Evolutionary conservation across 2,329 filamentous ascomycete species (phyloP), one percentile per base, ranked within the genome.

Genomic region (Microdochium paspali): DNA sequence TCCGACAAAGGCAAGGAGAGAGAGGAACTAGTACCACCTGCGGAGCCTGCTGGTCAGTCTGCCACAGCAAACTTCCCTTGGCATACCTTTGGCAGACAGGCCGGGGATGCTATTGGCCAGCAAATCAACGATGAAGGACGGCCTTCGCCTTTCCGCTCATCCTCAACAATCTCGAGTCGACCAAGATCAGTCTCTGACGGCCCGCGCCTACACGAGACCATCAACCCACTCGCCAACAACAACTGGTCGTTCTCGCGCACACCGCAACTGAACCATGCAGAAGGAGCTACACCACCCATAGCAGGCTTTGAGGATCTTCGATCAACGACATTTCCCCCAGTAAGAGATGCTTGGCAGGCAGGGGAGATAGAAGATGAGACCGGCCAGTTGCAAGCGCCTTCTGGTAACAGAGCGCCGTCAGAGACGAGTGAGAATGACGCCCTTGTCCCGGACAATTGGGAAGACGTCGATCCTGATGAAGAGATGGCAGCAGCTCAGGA

Each of bases 161-260:
- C 35, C 5, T 21, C 35, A 4, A 40, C 35, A 21, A 7, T 18
- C 18, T 44, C 48, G 4, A 48, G 48, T 18, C 65, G 79, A 31
- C 76, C 74, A 18, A 68, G 80, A 40, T 70, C 80, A 24, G 67
- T 71, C 45, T 82, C 80, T 0, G 80, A 82, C 54, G 79, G 79
- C 0, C 76, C 76, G 3, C 67, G 66, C 40, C 57, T 61, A 5
- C 65, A 64, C 3, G 63, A 68, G 9, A 61, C 62, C 2, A 64
- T 73, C 46, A 74, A 79, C 45, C 73, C 75, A 0, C 58, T 83
- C 15, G 79, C 71, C 1, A 78, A 78, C 57, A 81, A 81, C 51
- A 82, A 66, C 53, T 84, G 80, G 80, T 73, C 72, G 0, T 83
- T 82, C 18, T 40, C 35, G 10, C 15, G 35, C 9, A 40, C 35